phyloP scores from a whole-genome alignment of 1,139 yeast genomes.

The Yamadazyma trypodendri region DNA sequence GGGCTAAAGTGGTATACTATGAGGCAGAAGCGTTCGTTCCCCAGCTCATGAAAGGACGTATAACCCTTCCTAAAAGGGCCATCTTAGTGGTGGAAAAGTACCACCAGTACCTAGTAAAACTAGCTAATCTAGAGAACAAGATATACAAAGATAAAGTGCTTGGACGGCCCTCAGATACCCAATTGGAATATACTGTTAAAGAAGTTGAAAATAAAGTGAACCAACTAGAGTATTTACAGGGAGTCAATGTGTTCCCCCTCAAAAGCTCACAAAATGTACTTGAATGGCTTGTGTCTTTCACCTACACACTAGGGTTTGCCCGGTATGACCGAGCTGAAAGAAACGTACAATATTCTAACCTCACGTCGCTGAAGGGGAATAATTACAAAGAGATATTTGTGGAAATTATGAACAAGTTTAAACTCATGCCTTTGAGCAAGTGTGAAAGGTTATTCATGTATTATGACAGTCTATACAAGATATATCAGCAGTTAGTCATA shows the following conservation, averaged over 20 bases:
- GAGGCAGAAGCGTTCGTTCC: constrained; percentile 45
- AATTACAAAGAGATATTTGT: constrained; percentile 45
- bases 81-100: constrained; percentile 52
- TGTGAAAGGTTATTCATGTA: constrained; percentile 35
- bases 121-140: constrained; percentile 47
- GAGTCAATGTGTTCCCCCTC: constrained; percentile 48
- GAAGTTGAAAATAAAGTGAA: constrained; percentile 35
- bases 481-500: constrained; percentile 31
- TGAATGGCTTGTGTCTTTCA: constrained; percentile 54
- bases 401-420: constrained; percentile 54
- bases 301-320: constrained; percentile 54
- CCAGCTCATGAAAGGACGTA: constrained; percentile 25
- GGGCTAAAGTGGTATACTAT: constrained; percentile 42
- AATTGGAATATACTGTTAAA: constrained; percentile 29
- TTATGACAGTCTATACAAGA: constrained; percentile 36
- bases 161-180: constrained; percentile 14
- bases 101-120: constrained; percentile 41
- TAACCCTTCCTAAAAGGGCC: constrained; percentile 12
- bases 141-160: constrained; percentile 43
- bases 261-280: constrained; percentile 47
- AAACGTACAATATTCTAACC: constrained; percentile 51
- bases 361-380: constrained; percentile 53
- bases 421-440: constrained; percentile 50
- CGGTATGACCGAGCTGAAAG: constrained; percentile 57
- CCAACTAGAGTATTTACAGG: constrained; percentile 28